These are phyloP conservation scores for Neostapfia colusana DNA, from an alignment of 176 grass and related monocot species.

Conservation along the genomic window DNA sequence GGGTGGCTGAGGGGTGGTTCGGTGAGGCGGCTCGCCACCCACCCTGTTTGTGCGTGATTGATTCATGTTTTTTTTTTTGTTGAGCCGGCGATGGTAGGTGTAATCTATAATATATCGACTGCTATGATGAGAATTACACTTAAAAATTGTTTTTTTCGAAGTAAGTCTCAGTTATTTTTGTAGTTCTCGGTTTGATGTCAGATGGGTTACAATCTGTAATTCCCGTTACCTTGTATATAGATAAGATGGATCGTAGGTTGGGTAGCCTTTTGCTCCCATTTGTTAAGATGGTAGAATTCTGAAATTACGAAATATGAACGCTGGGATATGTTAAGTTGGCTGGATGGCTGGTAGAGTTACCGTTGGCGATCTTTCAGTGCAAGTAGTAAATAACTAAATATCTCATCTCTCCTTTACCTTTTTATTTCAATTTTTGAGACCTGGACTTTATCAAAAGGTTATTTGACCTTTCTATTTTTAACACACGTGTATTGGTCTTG, in stretches of 20 bases:
- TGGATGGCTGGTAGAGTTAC: not conserved
- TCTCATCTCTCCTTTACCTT: not conserved
- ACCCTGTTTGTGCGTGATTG: slow-evolving; percentile 18
- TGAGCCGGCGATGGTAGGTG: slow-evolving; percentile 6
- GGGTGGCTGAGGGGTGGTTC: slow-evolving; percentile 22
- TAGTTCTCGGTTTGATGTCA: slow-evolving; percentile 14
- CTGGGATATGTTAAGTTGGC: not conserved
- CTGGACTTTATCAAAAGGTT: slow-evolving; percentile 7
- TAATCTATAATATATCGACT: not conserved
- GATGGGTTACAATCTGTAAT: not conserved
- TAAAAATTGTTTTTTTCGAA: not conserved
- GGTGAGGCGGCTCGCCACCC: slow-evolving; percentile 31
- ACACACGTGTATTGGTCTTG: not conserved
- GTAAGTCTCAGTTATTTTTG: not conserved
- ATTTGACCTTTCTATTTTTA: slow-evolving; percentile 25
- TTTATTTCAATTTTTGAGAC: not conserved
- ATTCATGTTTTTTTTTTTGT: not conserved
- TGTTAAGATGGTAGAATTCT: slow-evolving; percentile 3
- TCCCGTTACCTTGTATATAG: not conserved
- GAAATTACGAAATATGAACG: not conserved
- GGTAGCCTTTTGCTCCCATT: not conserved
- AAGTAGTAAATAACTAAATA: slow-evolving; percentile 11
- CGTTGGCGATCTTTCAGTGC: not conserved
- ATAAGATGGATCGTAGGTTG: not conserved
- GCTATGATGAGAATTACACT: slow-evolving; percentile 8